Conservation (phyloP, 257 asterid species). For the Solanum habrochaites region DNA sequence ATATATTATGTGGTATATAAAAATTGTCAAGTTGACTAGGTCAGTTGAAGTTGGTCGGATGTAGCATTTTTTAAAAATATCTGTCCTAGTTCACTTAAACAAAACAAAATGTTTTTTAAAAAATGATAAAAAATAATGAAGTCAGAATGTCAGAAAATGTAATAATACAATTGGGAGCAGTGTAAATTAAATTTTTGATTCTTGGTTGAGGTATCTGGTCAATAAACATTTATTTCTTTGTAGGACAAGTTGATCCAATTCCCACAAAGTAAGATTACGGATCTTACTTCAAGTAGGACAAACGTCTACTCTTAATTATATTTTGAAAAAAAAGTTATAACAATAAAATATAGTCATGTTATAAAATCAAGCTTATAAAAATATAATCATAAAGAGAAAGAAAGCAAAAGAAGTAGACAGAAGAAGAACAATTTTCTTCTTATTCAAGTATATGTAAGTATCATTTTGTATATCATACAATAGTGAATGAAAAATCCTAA, state of each 20-base stretch:
- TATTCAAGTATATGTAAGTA: too few species aligned
- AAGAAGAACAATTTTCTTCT: too few species aligned
- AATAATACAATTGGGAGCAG: background rate
- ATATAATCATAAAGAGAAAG: too few species aligned
- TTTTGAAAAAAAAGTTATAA: too few species aligned
- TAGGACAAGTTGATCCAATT: background rate
- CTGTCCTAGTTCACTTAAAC: background rate
- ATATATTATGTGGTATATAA: too few species aligned
- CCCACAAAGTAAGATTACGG: background rate
- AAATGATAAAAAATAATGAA: background rate
- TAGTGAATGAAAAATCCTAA: too few species aligned
- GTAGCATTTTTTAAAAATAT: background rate
- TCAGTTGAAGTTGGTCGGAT: background rate
- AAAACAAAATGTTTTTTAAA: background rate
- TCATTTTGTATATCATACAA: too few species aligned
- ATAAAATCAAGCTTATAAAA: too few species aligned
- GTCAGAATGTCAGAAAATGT: background rate
- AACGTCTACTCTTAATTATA: background rate
- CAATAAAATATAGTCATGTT: too few species aligned
- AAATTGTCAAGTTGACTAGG: background rate
- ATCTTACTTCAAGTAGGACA: background rate
- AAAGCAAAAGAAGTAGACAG: rapidly evolving
- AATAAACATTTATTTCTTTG: background rate
- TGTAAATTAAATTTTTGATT: background rate
- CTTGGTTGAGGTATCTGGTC: background rate